Evolutionary conservation across 1,139 yeast genomes (phyloP), one percentile per base, ranked within the genome.

Genomic region (Geotrichum restrictum): DNA sequence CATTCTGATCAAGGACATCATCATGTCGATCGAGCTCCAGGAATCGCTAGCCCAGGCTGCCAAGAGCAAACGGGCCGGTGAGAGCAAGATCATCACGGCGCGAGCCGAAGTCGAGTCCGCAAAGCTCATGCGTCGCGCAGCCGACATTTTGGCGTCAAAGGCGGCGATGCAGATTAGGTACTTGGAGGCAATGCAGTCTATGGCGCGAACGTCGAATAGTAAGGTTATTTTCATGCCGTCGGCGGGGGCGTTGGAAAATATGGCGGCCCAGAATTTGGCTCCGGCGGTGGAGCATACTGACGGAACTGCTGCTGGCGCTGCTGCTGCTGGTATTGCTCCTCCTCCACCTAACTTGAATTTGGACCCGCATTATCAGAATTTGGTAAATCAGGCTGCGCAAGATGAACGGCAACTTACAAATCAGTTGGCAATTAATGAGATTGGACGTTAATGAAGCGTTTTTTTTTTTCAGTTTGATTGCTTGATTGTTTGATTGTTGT

Each of bases 101-200:
- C 78, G 78, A 66, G 88, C 88, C 19, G 89, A 84, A 69, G 88
- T 83, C 52, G 89, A 84, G 67, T 74, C 82, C 64, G 88, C 89
- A 54, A 83, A 82, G 67, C 76, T 83, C 61, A 83, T 84, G 88
- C 77, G 91, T 71, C 81, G 82, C 69, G 88, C 89, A 29, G 88
- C 89, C 48, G 88, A 84, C 67, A 83, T 84, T 54, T 75, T 84
- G 64, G 85, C 87, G 34, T 81, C 87, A 41, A 82, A 82, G 61
- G 82, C 88, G 4, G 91, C 89, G 34, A 82, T 84, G 87, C 89
- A 84, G 72, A 84, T 84, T 64, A 74, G 91, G 67, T 84, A 84
- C 66, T 75, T 84, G 67, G 91, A 84, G 63, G 89, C 89, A n/a
- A 81, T 84, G 80, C 88, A 83, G 68, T 74, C 74, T 56, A 83